Evolutionary conservation across 176 grass and related monocot species (phyloP).

Genomic region (Avena atlantica): DNA sequence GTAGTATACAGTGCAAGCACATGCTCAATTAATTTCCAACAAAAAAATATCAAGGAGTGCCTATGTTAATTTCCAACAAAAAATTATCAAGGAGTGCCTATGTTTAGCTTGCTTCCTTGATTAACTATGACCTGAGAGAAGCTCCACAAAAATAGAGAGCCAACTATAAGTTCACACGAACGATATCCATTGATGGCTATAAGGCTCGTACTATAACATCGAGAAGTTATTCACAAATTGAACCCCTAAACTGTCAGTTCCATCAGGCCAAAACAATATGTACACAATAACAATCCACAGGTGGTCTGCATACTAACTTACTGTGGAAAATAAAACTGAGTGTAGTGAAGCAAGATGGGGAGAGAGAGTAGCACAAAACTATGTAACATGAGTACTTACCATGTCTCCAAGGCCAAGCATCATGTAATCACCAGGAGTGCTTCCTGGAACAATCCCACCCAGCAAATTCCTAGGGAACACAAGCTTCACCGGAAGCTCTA

Average conservation of each 20-base stretch:
- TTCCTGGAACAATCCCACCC: slow-evolving; percentile 78
- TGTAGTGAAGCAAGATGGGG: slow-evolving; percentile 19
- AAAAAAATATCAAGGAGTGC: neutral
- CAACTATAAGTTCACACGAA: neutral
- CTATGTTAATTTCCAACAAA: neutral
- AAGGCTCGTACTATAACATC: neutral
- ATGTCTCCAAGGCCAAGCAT: slow-evolving; percentile 99
- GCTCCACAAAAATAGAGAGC: neutral
- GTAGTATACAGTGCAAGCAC: neutral
- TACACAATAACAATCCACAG: neutral
- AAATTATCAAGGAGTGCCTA: neutral
- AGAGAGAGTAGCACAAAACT: neutral
- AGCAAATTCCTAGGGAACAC: slow-evolving; percentile 96
- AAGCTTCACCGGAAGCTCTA: slow-evolving; percentile 97
- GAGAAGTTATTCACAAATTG: neutral
- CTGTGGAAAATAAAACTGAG: neutral
- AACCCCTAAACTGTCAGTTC: neutral
- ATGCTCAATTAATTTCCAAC: neutral
- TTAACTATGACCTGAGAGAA: neutral
- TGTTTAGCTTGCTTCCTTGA: slow-evolving; percentile 1
- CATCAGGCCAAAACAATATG: slow-evolving; percentile 27
- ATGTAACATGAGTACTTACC: slow-evolving; percentile 52
- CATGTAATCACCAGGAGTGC: slow-evolving; percentile 82
- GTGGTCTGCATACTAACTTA: neutral
- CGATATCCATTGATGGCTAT: neutral